A percentile compares a stretch with the other conserved stretches of the same genome.
These are phyloP conservation scores for Ochromonas danica DNA, from an alignment of 108 stramenopile species.

Conservation along the genomic window DNA sequence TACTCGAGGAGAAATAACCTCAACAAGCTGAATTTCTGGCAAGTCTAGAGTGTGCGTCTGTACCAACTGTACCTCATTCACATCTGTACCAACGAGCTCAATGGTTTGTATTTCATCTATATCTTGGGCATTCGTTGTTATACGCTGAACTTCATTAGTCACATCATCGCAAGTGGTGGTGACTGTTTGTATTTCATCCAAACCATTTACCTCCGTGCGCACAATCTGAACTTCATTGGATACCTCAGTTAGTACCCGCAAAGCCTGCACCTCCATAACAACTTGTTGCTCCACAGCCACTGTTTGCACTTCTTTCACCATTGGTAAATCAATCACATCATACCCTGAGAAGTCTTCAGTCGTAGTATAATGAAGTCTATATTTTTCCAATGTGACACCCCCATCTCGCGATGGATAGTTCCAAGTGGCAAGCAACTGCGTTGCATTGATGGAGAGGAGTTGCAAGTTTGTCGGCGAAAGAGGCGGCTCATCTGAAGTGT, in stretches of 20 bases:
- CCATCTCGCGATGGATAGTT: slow-evolving; percentile 66
- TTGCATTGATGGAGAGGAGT: slow-evolving; percentile 41
- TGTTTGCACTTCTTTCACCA: slow-evolving; percentile 61
- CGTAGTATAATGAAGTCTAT: slow-evolving; percentile 66
- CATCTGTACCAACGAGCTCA: slow-evolving; percentile 59
- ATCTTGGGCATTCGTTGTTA: slow-evolving; percentile 68
- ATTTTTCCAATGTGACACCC: slow-evolving; percentile 63
- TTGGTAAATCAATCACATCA: slow-evolving; percentile 42
- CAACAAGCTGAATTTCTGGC: slow-evolving; percentile 61
- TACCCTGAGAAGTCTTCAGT: slow-evolving; percentile 51
- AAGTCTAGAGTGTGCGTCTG: slow-evolving; percentile 54
- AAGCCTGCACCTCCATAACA: slow-evolving; percentile 51
- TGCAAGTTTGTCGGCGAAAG: slow-evolving; percentile 45
- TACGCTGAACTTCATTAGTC: slow-evolving; percentile 37
- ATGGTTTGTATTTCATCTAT: slow-evolving; percentile 73
- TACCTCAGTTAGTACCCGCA: slow-evolving; percentile 64
- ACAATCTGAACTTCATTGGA: slow-evolving; percentile 76
- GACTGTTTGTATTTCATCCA: slow-evolving; percentile 72
- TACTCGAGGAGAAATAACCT: neutral
- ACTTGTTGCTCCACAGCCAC: slow-evolving; percentile 50
- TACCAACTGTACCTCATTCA: slow-evolving; percentile 71
- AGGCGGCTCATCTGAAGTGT: slow-evolving; percentile 61
- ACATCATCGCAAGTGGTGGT: slow-evolving; percentile 36
- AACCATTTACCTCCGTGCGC: slow-evolving; percentile 60
- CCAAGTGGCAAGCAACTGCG: slow-evolving; percentile 57